Evolutionary conservation across 768 basidiomycete species (phyloP).

Genomic region (Amanita brunnescens): DNA sequence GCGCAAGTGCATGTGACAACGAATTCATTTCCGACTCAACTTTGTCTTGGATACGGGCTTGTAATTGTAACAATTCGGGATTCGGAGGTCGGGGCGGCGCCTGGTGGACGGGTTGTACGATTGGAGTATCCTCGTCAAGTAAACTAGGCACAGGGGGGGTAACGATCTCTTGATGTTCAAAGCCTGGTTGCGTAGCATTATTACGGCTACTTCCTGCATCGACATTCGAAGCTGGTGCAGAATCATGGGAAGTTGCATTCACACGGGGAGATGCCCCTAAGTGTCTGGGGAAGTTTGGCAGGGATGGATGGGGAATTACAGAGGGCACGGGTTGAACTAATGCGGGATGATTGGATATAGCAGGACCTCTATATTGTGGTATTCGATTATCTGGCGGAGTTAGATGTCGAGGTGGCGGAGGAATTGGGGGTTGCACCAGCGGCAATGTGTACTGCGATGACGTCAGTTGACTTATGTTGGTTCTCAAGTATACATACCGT

Average conservation of each 20-base stretch:
- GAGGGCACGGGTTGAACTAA: background rate
- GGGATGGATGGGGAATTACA: background rate
- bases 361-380: background rate
- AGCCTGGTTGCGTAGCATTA: background rate
- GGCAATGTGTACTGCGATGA: conserved; percentile 2
- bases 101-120: conserved; percentile 20
- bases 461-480: conserved; percentile 1
- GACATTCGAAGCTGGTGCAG: background rate
- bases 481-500: background rate
- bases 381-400: conserved; percentile 10
- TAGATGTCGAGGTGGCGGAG: conserved; percentile 10
- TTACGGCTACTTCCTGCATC: background rate
- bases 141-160: conserved; percentile 41
- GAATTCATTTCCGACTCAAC: conserved; percentile 63
- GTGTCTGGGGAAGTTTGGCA: background rate
- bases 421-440: conserved; percentile 6
- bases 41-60: conserved; percentile 68
- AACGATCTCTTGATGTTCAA: conserved; percentile 10
- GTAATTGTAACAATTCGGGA: conserved; percentile 79
- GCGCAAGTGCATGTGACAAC: conserved; percentile 51
- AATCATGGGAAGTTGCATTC: background rate
- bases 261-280: background rate
- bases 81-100: conserved; percentile 78
- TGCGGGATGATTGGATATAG: background rate
- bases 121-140: conserved; percentile 48